Evolutionary conservation across 1,284 basidiomycete species (phyloP).

Genomic region (Austroboletus niveus): DNA sequence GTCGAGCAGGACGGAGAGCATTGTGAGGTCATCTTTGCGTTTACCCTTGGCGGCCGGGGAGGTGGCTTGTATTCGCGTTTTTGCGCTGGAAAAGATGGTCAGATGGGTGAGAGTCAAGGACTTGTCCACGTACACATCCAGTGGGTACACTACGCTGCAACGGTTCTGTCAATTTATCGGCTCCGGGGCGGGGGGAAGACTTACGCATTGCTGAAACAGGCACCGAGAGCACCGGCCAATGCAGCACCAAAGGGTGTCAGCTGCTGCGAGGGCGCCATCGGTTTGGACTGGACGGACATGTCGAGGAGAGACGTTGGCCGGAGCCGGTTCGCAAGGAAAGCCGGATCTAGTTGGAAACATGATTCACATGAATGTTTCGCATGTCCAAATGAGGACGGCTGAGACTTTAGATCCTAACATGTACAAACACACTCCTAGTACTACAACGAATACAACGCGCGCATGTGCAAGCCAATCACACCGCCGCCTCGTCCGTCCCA

Average conservation of each 20-base stretch:
- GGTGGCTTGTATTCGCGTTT: constrained; percentile 90
- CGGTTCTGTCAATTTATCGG: constrained; percentile 10
- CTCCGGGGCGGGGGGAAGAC: constrained; percentile 35
- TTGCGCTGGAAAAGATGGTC: constrained; percentile 57
- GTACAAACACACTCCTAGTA: constrained; percentile 15
- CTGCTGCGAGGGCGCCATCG: constrained; percentile 32
- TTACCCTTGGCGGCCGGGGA: constrained; percentile 48
- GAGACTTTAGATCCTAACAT: constrained; percentile 23
- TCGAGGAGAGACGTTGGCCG: neutral
- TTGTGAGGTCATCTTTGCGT: constrained; percentile 54
- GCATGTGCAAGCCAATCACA: constrained; percentile 56
- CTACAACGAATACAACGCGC: constrained; percentile 44
- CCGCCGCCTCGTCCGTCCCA: constrained; percentile 68
- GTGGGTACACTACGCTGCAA: constrained; percentile 87
- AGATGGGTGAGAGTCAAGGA: neutral
- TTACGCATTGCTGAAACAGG: constrained; percentile 90
- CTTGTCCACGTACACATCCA: constrained; percentile 75
- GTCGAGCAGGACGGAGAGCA: constrained; percentile 63
- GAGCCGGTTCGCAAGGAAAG: neutral
- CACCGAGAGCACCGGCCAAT: constrained; percentile 92
- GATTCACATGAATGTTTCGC: constrained; percentile 25
- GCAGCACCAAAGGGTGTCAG: constrained; percentile 92
- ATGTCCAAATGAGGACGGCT: constrained; percentile 2
- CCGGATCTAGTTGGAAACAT: neutral
- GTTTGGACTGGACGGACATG: constrained; percentile 33